Conservation (phyloP, 2,329 filamentous ascomycete genomes). For the Coniochaeta prunicola region DNA sequence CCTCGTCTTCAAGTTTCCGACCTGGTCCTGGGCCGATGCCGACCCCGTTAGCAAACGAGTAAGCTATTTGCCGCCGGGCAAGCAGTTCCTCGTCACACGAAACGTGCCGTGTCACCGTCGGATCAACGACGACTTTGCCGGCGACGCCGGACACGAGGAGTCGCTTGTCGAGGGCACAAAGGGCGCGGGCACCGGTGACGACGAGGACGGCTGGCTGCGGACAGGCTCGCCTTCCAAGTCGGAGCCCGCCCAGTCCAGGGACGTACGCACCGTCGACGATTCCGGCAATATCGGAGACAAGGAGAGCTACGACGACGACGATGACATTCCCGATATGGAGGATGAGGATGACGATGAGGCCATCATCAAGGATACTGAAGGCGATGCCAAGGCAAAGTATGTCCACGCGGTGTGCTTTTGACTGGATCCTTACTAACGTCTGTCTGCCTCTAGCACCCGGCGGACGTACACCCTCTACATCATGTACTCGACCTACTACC, state of each 20-base stretch:
- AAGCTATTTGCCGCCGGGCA: constrained; percentile 73
- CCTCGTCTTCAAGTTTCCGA: constrained; percentile 97
- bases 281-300: constrained; percentile 76
- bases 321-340: constrained; percentile 98
- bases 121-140: constrained; percentile 88
- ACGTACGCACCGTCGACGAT: constrained; percentile 85
- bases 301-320: constrained; percentile 63
- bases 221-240: constrained; percentile 73
- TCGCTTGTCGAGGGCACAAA: constrained; percentile 56
- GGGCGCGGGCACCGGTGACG: constrained; percentile 41
- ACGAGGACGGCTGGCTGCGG: constrained; percentile 86
- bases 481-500: constrained; percentile 94
- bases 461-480: constrained; percentile 99
- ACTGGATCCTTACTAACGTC: not conserved
- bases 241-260: constrained; percentile 67
- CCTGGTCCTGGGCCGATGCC: constrained; percentile 93
- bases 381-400: constrained; percentile 25
- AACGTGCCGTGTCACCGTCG: constrained; percentile 90
- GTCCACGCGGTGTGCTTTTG: not conserved
- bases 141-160: constrained; percentile 79
- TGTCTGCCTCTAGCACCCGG: constrained; percentile 52
- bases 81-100: constrained; percentile 92
- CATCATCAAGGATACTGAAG: constrained; percentile 72
- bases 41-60: constrained; percentile 74
- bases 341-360: constrained; percentile 96